Base-by-base conservation (phyloP, 1,284 basidiomycete genomes). In the Porogramme epimiltina region DNA sequence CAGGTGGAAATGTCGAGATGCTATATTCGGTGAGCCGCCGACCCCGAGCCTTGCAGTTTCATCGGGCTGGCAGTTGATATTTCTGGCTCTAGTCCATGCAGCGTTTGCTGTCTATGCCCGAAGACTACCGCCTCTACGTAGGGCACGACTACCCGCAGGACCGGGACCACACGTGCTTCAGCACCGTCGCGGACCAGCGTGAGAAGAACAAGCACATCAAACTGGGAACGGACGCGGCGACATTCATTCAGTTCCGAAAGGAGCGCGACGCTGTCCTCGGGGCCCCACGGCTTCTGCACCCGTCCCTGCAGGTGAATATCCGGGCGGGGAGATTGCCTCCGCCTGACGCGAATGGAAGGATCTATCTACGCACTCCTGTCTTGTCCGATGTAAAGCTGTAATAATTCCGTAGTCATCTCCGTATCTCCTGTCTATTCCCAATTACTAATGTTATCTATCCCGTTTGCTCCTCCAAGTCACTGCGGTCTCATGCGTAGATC, bases 81-180 rank as follows among this genome's bases (percentile, higher is more conserved):
- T 24, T 26, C 37, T 28, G 11, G 22, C 50, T 31, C n/a, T 50
- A 74, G 73, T 73, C 73, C 9, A 72, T 73, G 66, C 68, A 68
- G 53, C 68, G 69, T 20, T 64, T 76, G 4, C 65, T 74, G 20
- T 54, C 69, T 18, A 60, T 74, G n/a, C 73, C 73, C 3, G 53
- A 60, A 16, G 64, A 70, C 43, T 69, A 69, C 49, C 66, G 67
- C 42, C 64, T 75, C 33, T 74, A 73, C 49, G 70, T 73, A 5
- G 73, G 73, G n/a, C 74, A 76, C 42, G 74, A 75, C 59, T 75
- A 75, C 48, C 67, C 67, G 39, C 64, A 68, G 26, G 62, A 57
- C 45, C 68, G 69, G 31, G 58, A 66, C 16, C 62, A 69, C 18
- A 55, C 61, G 4, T 70, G 68, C 53, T 67, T 68, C 52, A 64